These are phyloP conservation scores for Borealophlyctis nickersoniae DNA, from an alignment of 192 early-diverging fungal species.

Conservation along the genomic window DNA sequence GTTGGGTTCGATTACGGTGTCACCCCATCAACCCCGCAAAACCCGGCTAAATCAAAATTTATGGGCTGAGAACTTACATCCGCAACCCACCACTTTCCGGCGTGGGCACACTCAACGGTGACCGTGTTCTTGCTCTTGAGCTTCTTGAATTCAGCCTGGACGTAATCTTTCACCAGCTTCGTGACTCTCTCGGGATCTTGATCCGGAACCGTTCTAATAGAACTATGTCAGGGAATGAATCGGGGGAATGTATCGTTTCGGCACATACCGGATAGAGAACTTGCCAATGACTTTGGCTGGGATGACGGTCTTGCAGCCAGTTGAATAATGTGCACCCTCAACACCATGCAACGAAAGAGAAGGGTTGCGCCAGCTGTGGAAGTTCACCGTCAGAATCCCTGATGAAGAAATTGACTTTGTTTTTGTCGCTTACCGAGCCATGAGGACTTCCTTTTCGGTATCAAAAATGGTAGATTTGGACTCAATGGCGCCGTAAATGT, in stretches of 20 bases:
- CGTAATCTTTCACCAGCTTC: conserved; percentile 67
- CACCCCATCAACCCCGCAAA: no score
- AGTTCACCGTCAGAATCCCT: conserved; percentile 1
- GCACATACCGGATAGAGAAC: conserved; percentile 95
- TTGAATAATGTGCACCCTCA: conserved; percentile 92
- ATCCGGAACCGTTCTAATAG: conserved; percentile 48
- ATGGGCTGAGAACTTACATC: no score
- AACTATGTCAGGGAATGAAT: not conserved
- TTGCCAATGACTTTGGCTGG: conserved; percentile 94
- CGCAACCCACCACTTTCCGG: conserved; percentile 88
- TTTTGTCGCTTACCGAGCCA: conserved; percentile 55
- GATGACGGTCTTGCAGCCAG: conserved; percentile 96
- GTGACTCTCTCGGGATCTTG: conserved; percentile 83
- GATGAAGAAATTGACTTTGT: not conserved
- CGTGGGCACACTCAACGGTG: conserved; percentile 70
- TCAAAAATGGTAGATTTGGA: conserved; percentile 74
- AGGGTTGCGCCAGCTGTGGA: conserved; percentile 82
- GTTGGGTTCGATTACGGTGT: no score
- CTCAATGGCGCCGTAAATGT: conserved; percentile 77
- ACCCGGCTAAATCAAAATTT: no score
- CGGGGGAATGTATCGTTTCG: conserved; percentile 60
- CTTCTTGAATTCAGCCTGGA: conserved; percentile 85
- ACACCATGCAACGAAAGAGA: conserved; percentile 95
- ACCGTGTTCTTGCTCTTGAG: conserved; percentile 85
- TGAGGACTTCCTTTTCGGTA: conserved; percentile 73